Evolutionary conservation across 2,329 filamentous ascomycete genomes (phyloP).

Genomic region (Balansia obtecta): DNA sequence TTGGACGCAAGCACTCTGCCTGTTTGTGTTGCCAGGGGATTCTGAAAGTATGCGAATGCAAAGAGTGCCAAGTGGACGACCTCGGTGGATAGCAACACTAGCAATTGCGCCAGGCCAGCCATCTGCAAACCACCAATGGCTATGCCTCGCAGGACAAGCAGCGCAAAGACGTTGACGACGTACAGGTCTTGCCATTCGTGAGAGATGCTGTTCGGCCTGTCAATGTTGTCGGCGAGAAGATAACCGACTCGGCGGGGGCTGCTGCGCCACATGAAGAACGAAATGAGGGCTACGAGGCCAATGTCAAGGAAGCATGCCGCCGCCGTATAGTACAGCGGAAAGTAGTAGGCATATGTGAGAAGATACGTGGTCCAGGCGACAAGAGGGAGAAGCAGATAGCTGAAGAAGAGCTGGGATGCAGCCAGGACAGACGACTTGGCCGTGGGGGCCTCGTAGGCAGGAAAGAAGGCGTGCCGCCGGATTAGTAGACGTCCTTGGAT

Average conservation of each 20-base stretch:
- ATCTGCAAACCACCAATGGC: slow-evolving; percentile 55
- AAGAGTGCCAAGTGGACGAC: slow-evolving; percentile 38
- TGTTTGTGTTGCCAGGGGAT: neutral
- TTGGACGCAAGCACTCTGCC: neutral
- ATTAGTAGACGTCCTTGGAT: slow-evolving; percentile 26
- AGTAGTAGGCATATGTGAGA: slow-evolving; percentile 23
- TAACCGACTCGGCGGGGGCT: slow-evolving; percentile 17
- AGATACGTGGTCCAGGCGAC: slow-evolving; percentile 64
- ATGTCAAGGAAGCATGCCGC: slow-evolving; percentile 18
- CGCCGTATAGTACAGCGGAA: slow-evolving; percentile 18
- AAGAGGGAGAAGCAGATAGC: slow-evolving; percentile 63
- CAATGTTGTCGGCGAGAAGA: slow-evolving; percentile 37
- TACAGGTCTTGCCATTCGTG: slow-evolving; percentile 44
- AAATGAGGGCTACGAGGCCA: slow-evolving; percentile 13
- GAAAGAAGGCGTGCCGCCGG: neutral
- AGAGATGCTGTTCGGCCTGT: slow-evolving; percentile 48
- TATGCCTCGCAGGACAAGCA: slow-evolving; percentile 52
- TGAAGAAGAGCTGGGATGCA: slow-evolving; percentile 56
- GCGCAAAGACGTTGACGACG: slow-evolving; percentile 48
- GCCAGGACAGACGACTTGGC: slow-evolving; percentile 23
- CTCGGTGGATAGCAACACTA: slow-evolving; percentile 56
- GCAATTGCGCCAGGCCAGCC: slow-evolving; percentile 46
- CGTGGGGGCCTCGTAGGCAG: neutral
- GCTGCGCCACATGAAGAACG: slow-evolving; percentile 17
- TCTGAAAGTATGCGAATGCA: slow-evolving; percentile 26